Evolutionary conservation across 352 stramenopile genomes (phyloP), one percentile per base, ranked within the genome.

Genomic region (Aphanomyces euteiches): DNA sequence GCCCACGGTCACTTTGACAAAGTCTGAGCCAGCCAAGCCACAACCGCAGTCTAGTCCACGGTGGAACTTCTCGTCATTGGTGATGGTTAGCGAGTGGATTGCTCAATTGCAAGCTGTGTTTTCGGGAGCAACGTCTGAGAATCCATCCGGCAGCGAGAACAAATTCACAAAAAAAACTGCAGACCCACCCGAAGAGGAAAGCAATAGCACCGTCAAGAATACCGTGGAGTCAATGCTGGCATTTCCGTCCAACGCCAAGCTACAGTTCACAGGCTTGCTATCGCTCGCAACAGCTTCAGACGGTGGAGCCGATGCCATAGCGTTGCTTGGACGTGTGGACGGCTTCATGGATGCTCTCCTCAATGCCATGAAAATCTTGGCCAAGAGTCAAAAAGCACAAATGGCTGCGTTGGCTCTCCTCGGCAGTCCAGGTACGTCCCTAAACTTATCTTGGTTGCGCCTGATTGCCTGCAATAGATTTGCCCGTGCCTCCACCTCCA

Each of bases 221-320:
- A 70, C 64, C 5, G 54, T 70, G 2, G 34, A 54, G n/a, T 70
- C 64, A 28, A 60, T 70, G 47, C 21, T 45, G 8, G 45, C 43
- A 4, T 63, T 54, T 15, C 47, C 47, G 48, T 39, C 64, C 48
- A 70, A 70, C 28, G 17, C 61, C 13, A 70, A 70, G 47, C 64
- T 70, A 19, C 64, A 70, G 64, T 56, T 70, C 13, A 28, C 45
- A 10, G 64, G 45, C 0, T 21, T 70, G 7, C 10, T 36, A n/a
- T n/a, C 45, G 34, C 15, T 70, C 15, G 64, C 13, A 63, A 6
- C 61, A 48, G 21, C 19, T 36, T 37, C 21, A 63, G n/a, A 39
- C 12, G 43, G 28, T 40, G 47, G 34, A 3, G 43, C 10, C 43
- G 10, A 50, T 61, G 47, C 37, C n/a, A 21, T 41, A 6, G 17